Evolutionary conservation across 805 yeast genomes (phyloP).

Genomic region (Starmerella asiatica): DNA sequence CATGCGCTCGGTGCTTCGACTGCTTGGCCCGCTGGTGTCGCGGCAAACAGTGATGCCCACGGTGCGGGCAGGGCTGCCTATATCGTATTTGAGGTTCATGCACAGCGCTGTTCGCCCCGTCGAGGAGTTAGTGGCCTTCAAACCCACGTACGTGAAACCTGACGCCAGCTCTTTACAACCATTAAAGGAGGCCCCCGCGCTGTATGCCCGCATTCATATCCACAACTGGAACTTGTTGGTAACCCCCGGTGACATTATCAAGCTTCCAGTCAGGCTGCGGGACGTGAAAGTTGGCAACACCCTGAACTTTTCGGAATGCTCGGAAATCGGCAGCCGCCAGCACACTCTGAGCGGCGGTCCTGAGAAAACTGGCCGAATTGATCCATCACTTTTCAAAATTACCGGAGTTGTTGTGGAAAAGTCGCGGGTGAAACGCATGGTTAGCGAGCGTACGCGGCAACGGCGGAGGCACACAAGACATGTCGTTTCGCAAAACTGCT

Average conservation of each 20-base stretch:
- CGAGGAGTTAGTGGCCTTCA: slow-evolving; percentile 19
- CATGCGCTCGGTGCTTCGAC: too few species aligned
- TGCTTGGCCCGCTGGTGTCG: too few species aligned
- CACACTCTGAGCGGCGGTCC: slow-evolving; percentile 44
- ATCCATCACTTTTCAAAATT: slow-evolving; percentile 41
- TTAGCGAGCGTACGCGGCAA: slow-evolving; percentile 62
- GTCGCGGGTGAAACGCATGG: slow-evolving; percentile 54
- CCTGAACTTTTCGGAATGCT: slow-evolving; percentile 59
- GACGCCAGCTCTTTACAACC: slow-evolving; percentile 37
- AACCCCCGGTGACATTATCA: slow-evolving; percentile 77
- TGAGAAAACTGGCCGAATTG: slow-evolving; percentile 29
- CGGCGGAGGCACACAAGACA: slow-evolving; percentile 65
- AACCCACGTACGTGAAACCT: slow-evolving; percentile 21
- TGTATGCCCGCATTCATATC: slow-evolving; percentile 71
- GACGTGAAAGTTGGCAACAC: slow-evolving; percentile 72
- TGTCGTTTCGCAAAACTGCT: slow-evolving; percentile 50
- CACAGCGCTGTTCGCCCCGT: slow-evolving; percentile 8
- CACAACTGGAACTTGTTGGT: slow-evolving; percentile 79
- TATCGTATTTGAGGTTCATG: too few species aligned
- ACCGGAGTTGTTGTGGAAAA: slow-evolving; percentile 76
- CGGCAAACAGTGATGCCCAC: too few species aligned
- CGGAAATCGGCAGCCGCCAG: slow-evolving; percentile 73
- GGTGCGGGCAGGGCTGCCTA: too few species aligned
- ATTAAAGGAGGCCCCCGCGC: slow-evolving; percentile 48
- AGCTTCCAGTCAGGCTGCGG: slow-evolving; percentile 64